Percentiles rank a stretch among this genome's conserved stretches.
These are phyloP conservation scores for Cyclotella sp. DNA, from an alignment of 108 stramenopile genomes.

Conservation along the genomic window DNA sequence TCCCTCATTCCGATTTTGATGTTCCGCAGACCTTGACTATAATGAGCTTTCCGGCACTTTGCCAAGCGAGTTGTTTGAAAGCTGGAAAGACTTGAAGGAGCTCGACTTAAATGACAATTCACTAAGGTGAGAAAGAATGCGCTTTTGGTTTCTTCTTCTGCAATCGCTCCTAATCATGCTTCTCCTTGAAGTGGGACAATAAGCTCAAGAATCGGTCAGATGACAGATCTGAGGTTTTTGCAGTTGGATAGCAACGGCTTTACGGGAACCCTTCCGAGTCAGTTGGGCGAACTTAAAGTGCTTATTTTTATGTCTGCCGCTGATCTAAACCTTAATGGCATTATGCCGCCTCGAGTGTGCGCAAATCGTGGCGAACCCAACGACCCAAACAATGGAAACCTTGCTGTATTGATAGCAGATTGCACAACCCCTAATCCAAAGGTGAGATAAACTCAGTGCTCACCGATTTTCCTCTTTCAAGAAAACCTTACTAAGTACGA, in stretches of 20 bases:
- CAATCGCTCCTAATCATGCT: conserved; percentile 34
- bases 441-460: neutral
- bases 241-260: conserved; percentile 65
- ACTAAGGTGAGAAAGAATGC: conserved; percentile 24
- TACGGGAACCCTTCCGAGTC: conserved; percentile 59
- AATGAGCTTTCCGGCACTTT: conserved; percentile 11
- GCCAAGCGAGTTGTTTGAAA: neutral
- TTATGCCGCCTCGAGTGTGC: conserved; percentile 62
- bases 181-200: conserved; percentile 59
- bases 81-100: conserved; percentile 15
- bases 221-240: conserved; percentile 54
- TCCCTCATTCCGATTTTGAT: neutral
- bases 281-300: conserved; percentile 45
- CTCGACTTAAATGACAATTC: conserved; percentile 70
- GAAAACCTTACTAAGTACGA: neutral
- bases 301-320: conserved; percentile 59
- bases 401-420: conserved; percentile 14
- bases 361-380: conserved; percentile 15
- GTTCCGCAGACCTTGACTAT: conserved; percentile 1
- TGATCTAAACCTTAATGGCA: conserved; percentile 53
- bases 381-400: conserved; percentile 14
- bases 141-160: neutral
- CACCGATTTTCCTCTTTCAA: neutral
- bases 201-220: conserved; percentile 47
- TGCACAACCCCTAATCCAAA: neutral